Evolutionary conservation across 2,329 filamentous ascomycete species (phyloP), one percentile per base, ranked within the genome.

Genomic region (Macroventuria anomochaeta): DNA sequence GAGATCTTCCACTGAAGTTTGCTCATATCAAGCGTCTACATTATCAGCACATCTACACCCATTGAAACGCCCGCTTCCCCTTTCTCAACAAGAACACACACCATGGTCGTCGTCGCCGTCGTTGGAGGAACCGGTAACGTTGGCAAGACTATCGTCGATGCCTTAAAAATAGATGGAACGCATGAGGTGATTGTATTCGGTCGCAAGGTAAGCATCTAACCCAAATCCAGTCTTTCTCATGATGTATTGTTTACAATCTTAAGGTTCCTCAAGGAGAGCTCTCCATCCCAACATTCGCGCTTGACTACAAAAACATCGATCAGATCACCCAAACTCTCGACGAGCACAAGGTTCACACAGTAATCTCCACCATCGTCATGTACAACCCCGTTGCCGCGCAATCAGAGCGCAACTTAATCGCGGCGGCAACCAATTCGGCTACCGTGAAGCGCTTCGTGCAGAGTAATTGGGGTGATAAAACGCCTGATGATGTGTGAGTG

Each of bases 41-140:
- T 25, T 7, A 10, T 20, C 18, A 5, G 3, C 17, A 21, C 5
- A 29, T 25, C 11, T 13, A 20, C n/a, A 31, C 17, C 21, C 7
- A 26, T 37, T 13, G 6, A 12, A 6, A 20, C 11, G 31, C 31
- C 13, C 31, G n/a, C 5, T n/a, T 13, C 28, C 11, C 5, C 23
- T 25, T 29, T 29, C 28, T 3, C 5, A 12, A 29, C 39, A 31
- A n/a, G 15, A 17, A 23, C 17, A 11, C 3, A 15, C 29, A 46
- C 8, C 36, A 79, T 79, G 77, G 61, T 69, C 12, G 64, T 75
- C 17, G 68, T 82, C 32, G 80, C 77, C 42, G 74, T 82, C 13
- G 77, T 77, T 5, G 80, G 80, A 41, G 80, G 80, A 12, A 77
- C 75, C 0, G 79, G 79, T 20, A 69, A 68, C n/a, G 65, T 82